Evolutionary conservation across 805 yeast species (phyloP).

Genomic region (Kazachstania taianensis): DNA sequence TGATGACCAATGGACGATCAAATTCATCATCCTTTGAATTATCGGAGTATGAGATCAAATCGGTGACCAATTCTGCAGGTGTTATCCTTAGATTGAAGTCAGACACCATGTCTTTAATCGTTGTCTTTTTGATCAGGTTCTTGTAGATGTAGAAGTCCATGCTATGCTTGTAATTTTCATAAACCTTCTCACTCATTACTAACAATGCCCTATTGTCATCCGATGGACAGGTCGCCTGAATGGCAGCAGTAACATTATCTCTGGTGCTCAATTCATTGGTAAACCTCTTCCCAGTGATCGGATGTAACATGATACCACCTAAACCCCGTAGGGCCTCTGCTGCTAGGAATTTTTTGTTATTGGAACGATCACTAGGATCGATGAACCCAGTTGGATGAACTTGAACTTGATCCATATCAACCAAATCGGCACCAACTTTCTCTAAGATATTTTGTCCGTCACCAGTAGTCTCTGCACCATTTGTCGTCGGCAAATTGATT

Average conservation of each 20-base stretch:
- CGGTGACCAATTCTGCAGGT: slow-evolving; percentile 15
- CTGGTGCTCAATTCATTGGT: slow-evolving; percentile 45
- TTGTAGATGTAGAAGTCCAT: slow-evolving; percentile 41
- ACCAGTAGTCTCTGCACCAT: slow-evolving; percentile 49
- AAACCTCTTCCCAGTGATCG: slow-evolving; percentile 38
- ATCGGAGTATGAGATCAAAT: slow-evolving; percentile 18
- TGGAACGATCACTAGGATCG: slow-evolving; percentile 32
- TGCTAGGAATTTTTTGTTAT: slow-evolving; percentile 46
- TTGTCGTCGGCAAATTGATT: slow-evolving; percentile 41
- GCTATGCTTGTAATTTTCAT: slow-evolving; percentile 37
- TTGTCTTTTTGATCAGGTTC: slow-evolving; percentile 27
- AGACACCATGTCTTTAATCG: slow-evolving; percentile 26
- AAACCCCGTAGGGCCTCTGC: slow-evolving; percentile 52
- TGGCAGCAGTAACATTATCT: slow-evolving; percentile 40
- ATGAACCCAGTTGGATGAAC: slow-evolving; percentile 57
- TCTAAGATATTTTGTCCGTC: slow-evolving; percentile 44
- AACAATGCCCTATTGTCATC: slow-evolving; percentile 27
- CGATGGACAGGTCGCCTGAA: slow-evolving; percentile 27
- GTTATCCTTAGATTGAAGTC: slow-evolving; percentile 14
- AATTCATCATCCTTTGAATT: slow-evolving; percentile 25
- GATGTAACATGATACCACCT: slow-evolving; percentile 45
- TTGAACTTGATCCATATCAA: slow-evolving; percentile 53
- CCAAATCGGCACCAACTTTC: slow-evolving; percentile 38
- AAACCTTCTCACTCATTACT: slow-evolving; percentile 36
- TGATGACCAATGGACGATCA: slow-evolving; percentile 29